phyloP scores from a whole-genome alignment of 139 green algal species.

The Chlamydomonas asymmetrica region DNA sequence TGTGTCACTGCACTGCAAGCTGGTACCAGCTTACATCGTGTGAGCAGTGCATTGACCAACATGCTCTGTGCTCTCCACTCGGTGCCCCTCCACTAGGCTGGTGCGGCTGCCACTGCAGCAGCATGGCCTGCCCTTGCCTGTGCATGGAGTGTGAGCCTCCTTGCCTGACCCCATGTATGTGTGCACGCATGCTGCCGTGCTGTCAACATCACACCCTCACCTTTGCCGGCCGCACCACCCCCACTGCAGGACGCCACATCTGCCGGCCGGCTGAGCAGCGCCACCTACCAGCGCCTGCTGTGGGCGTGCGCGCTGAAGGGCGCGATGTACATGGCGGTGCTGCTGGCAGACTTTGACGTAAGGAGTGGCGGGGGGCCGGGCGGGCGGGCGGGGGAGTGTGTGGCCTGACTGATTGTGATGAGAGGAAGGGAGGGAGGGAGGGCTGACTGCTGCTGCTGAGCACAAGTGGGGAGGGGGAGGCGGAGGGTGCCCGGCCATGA shows the following conservation, averaged over 20 bases:
- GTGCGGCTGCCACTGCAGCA: not conserved
- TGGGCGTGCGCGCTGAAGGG: conserved; percentile 40
- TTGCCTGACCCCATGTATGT: not conserved
- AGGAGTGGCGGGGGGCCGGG: no score
- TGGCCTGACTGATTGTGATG: no score
- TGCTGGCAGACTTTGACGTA: conserved; percentile 20
- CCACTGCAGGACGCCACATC: conserved; percentile 46
- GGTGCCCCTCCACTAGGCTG: not conserved
- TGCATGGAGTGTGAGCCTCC: not conserved
- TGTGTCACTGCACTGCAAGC: no score
- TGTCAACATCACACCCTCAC: not conserved
- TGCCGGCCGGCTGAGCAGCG: conserved; percentile 40
- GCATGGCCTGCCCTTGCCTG: not conserved
- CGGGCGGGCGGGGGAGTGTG: no score
- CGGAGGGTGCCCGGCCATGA: no score
- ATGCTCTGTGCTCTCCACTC: no score
- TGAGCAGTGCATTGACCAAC: no score
- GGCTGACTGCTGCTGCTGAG: no score
- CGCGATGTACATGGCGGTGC: conserved; percentile 24
- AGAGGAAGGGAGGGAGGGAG: no score
- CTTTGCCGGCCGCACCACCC: not conserved
- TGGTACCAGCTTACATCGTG: no score
- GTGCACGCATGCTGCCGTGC: not conserved
- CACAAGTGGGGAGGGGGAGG: no score
- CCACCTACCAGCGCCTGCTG: conserved; percentile 65